Base-by-base conservation (phyloP, 768 basidiomycete genomes). In the Hygrophorus pudorinus region DNA sequence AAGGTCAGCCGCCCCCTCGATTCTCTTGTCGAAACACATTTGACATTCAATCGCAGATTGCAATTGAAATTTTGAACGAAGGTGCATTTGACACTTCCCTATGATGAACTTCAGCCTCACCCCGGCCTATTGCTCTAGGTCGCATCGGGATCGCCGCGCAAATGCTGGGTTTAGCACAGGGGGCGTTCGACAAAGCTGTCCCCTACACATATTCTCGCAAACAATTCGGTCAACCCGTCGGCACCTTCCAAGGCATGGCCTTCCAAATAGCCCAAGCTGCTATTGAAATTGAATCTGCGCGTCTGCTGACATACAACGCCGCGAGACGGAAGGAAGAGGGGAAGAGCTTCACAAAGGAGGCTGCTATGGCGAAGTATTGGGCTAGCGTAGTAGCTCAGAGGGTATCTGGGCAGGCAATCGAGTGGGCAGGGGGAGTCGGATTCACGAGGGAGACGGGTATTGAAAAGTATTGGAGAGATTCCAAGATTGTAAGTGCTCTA, bases 81-180 rank as follows among this genome's bases (percentile, higher is more conserved):
- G 93, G 86, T 67, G 54, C 20, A 40, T 30, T 16, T 47, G 38
- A 27, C 16, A 13, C 29, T 35, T 13, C n/a, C 16, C n/a, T 38
- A 20, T 17, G 13, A n/a, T 14, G 12, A 13, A 21, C 28, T 28
- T 11, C 42, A 6, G 37, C n/a, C 33, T 20, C 20, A 24, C 27
- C 34, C 38, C 35, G 27, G 42, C 34, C 35, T 16, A 27, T 39
- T 30, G 1, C 34, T 27, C 17, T 37, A 78, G 79, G 86, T 44
- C 88, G 94, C 47, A 94, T 97, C 53, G 94, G 94, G 27, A 98
- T 98, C 50, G 96, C 94, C 13, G 94, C 89, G 0, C 96, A 99
- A 64, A 97, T 98, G 96, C 73, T 99, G 43, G 96, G 96, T 12
- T 80, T 98, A 24, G 96, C 96, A 2, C 92, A 97, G 57, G 96